These are phyloP conservation scores for Aspergillus egyptiacus DNA, from an alignment of 495 filamentous ascomycete species.

Conservation along the genomic window DNA sequence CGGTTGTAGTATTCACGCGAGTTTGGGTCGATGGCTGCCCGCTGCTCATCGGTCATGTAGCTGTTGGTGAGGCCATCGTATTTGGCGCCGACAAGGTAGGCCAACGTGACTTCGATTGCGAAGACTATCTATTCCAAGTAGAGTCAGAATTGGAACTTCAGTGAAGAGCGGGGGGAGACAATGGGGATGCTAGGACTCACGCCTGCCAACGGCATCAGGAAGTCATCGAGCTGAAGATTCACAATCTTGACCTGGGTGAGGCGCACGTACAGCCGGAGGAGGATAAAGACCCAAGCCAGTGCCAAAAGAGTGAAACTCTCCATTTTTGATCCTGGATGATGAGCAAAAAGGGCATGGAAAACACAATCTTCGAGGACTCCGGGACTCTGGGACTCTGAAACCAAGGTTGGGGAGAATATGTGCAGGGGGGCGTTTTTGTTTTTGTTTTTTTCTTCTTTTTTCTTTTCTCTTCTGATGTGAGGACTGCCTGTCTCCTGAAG, in stretches of 20 bases:
- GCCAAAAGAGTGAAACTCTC: constrained; percentile 48
- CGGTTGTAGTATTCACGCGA: constrained; percentile 38
- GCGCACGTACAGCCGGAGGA: constrained; percentile 40
- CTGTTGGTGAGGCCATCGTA: constrained; percentile 46
- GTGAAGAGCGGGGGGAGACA: not conserved
- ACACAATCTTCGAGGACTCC: no score
- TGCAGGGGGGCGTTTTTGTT: no score
- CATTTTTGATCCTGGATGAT: no score
- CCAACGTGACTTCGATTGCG: constrained; percentile 28
- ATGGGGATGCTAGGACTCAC: constrained; percentile 28
- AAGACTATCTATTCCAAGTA: constrained; percentile 22
- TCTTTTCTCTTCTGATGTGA: no score
- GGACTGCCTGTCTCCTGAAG: no score
- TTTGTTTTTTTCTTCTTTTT: no score
- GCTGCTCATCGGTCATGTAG: constrained; percentile 42
- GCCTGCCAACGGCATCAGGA: constrained; percentile 49
- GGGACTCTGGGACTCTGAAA: no score
- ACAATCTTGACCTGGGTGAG: constrained; percentile 39
- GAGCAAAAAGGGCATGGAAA: no score
- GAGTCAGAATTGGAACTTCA: not conserved
- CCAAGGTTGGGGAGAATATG: no score
- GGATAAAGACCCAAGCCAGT: constrained; percentile 38
- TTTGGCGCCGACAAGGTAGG: constrained; percentile 31
- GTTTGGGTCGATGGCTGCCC: constrained; percentile 32
- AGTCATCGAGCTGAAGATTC: constrained; percentile 50